Conservation (phyloP, 108 stramenopile genomes). For the Skeletonema grethae region DNA sequence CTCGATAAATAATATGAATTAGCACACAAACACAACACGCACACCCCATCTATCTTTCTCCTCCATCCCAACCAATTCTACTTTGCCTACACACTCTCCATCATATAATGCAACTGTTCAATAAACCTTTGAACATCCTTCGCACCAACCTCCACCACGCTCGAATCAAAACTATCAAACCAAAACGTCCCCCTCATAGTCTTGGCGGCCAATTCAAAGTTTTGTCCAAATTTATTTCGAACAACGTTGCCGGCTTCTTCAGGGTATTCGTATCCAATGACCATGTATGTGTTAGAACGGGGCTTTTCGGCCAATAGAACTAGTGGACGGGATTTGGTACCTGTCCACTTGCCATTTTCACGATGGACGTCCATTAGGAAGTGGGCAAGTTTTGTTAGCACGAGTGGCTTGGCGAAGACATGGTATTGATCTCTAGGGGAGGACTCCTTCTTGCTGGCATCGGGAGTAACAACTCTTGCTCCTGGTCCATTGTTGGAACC, state of each 20-base stretch:
- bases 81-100: slow-evolving; percentile 51
- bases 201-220: slow-evolving; percentile 88
- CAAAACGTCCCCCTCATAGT: slow-evolving; percentile 75
- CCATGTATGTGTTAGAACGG: slow-evolving; percentile 74
- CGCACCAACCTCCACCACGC: slow-evolving; percentile 85
- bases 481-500: slow-evolving; percentile 20
- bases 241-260: slow-evolving; percentile 74
- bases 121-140: slow-evolving; percentile 90
- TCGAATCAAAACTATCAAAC: slow-evolving; percentile 91
- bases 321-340: slow-evolving; percentile 81
- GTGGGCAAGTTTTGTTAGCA: slow-evolving; percentile 74
- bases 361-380: slow-evolving; percentile 91
- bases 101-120: slow-evolving; percentile 88
- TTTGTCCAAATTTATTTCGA: slow-evolving; percentile 80
- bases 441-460: not conserved
- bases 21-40: not conserved
- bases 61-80: not conserved
- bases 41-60: not conserved
- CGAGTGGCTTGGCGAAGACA: slow-evolving; percentile 82
- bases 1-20: not conserved
- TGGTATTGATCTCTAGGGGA: slow-evolving; percentile 34
- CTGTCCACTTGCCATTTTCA: slow-evolving; percentile 91
- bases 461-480: slow-evolving; percentile 47
- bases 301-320: slow-evolving; percentile 87
- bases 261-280: slow-evolving; percentile 90